Evolutionary conservation across 2,329 filamentous ascomycete genomes (phyloP), one percentile per base, ranked within the genome.

Genomic region (Fusarium lateritium): DNA sequence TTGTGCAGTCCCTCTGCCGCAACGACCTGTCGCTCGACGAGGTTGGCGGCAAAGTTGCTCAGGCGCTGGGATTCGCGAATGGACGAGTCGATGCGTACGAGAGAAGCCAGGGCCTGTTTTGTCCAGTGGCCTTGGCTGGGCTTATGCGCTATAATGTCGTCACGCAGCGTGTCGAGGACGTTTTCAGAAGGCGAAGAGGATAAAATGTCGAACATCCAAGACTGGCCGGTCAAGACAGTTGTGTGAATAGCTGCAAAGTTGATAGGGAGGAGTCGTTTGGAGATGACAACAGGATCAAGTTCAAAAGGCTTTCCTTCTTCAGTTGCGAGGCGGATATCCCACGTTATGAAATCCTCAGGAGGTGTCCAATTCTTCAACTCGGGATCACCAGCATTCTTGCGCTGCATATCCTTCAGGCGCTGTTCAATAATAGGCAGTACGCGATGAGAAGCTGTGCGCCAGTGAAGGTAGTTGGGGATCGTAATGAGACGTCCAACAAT

Each of bases 231-330:
- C 14, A 88, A 70, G 8, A 83, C 81, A 0, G 87, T 88, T 3
- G 87, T 89, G 75, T 89, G 86, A 26, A 88, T 87, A 19, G 86
- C 83, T 4, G 86, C 87, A 62, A 89, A 88, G 71, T 88, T 84
- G 43, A 89, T 78, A 1, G 86, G 84, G 36, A 89, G 76, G 7
- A 89, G 75, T 15, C 84, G 80, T 63, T 84, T 82, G 3, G 85
- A 84, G 17, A 89, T 82, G 42, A 81, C 79, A 4, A 78, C 72
- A 0, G 86, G 81, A 24, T 83, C 76, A 22, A 86, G 79, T 57
- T 89, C 85, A 10, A 73, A 70, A 0, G 55, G 4, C 6, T 78
- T 78, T 7, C 78, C 78, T 54, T 88, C 86, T 1, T 78, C 77
- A 34, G 76, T 76, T 17, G 87, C 86, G 24, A 83, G 80, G 17